Conservation (phyloP, 352 stramenopile species). For the Globisporangium ultimum region DNA sequence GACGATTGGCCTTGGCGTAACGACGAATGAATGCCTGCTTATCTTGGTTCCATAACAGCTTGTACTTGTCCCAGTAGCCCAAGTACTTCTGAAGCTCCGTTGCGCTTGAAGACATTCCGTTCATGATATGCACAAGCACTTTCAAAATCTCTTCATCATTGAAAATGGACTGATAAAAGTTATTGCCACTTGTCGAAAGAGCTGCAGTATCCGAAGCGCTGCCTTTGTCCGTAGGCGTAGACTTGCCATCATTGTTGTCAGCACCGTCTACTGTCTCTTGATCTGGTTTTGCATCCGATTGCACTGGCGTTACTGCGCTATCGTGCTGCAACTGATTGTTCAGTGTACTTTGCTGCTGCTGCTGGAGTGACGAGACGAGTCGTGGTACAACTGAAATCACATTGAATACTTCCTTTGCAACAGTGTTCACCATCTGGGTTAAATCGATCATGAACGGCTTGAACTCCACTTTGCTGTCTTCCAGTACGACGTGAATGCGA, state of each 20-base stretch:
- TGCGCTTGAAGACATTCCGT: slow-evolving; percentile 92
- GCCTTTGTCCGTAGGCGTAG: neutral
- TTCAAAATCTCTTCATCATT: slow-evolving; percentile 96
- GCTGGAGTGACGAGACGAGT: slow-evolving; percentile 57
- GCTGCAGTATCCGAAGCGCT: neutral
- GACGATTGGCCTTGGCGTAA: slow-evolving; percentile 94
- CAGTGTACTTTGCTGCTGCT: slow-evolving; percentile 2
- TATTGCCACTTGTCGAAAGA: slow-evolving; percentile 28
- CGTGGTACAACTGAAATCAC: slow-evolving; percentile 90
- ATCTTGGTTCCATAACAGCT: slow-evolving; percentile 92
- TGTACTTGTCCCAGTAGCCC: slow-evolving; percentile 95
- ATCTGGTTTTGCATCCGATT: neutral
- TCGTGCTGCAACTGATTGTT: slow-evolving; percentile 23
- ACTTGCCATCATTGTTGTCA: slow-evolving; percentile 5
- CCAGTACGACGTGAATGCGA: slow-evolving; percentile 91
- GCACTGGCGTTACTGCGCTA: slow-evolving; percentile 3
- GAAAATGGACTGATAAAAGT: slow-evolving; percentile 93
- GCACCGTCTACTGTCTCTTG: neutral
- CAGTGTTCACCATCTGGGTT: slow-evolving; percentile 93
- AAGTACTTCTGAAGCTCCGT: slow-evolving; percentile 95
- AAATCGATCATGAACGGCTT: slow-evolving; percentile 93
- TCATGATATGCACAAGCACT: slow-evolving; percentile 95
- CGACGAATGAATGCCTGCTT: slow-evolving; percentile 94
- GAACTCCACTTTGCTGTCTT: slow-evolving; percentile 93
- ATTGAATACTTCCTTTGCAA: slow-evolving; percentile 95